Percentiles rank a stretch among this genome's conserved stretches.
phyloP scores from a whole-genome alignment of 2,329 filamentous ascomycete species.

The Helminthosporium solani region DNA sequence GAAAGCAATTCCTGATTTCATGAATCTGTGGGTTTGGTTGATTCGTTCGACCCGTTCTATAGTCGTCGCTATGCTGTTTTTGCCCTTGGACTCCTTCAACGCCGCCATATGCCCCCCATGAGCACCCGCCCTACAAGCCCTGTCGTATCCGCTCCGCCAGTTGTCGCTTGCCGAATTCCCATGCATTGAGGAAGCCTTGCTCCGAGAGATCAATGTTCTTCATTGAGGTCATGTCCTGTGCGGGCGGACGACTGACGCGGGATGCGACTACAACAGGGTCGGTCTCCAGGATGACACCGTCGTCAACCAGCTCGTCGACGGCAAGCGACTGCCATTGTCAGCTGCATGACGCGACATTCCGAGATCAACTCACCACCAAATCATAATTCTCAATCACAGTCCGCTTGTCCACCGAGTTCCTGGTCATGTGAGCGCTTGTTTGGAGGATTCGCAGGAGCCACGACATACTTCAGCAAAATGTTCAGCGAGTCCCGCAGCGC shows the following conservation, averaged over 20 bases:
- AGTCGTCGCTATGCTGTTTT: constrained; percentile 19
- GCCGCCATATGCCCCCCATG: constrained; percentile 23
- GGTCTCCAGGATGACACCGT: constrained; percentile 92
- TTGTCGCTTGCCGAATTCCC: constrained; percentile 90
- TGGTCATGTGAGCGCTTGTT: constrained; percentile 42
- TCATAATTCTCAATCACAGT: constrained; percentile 99
- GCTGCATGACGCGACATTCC: constrained; percentile 38
- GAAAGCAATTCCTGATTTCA: no score
- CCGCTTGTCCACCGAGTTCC: constrained; percentile 94
- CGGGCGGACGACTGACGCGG: constrained; percentile 86
- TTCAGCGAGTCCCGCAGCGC: constrained; percentile 88
- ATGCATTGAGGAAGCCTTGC: constrained; percentile 90
- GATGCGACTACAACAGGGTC: constrained; percentile 93
- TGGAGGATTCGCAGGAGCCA: constrained; percentile 1
- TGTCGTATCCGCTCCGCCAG: constrained; percentile 88
- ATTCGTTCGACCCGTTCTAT: no score
- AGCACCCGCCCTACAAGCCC: constrained; percentile 47
- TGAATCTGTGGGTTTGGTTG: no score
- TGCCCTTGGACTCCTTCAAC: constrained; percentile 32
- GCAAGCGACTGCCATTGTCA: constrained; percentile 85
- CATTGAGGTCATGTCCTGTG: constrained; percentile 82
- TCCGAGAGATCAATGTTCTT: constrained; percentile 95
- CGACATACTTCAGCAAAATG: constrained; percentile 83
- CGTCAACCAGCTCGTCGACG: constrained; percentile 72
- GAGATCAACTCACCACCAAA: constrained; percentile 58